These are phyloP conservation scores for Solanum clarkiae DNA, from an alignment of 257 asterid genomes.

Conservation along the genomic window DNA sequence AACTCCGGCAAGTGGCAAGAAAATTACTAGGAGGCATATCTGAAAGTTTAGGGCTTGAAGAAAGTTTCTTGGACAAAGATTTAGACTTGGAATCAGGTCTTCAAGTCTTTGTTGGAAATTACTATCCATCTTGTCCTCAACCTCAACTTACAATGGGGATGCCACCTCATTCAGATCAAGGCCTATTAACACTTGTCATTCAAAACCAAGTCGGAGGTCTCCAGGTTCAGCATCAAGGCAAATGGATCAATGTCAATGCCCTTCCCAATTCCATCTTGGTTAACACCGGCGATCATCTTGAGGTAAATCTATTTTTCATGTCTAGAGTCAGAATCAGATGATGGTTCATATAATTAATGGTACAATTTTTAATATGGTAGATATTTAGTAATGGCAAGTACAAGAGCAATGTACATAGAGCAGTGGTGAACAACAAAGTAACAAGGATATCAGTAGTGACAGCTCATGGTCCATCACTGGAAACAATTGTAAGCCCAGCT, in stretches of 20 bases:
- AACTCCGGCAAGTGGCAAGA: constrained; percentile 5
- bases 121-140: constrained; percentile 37
- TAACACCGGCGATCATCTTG: constrained; percentile 52
- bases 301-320: constrained; percentile 27
- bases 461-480: constrained; percentile 56
- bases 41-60: constrained; percentile 23
- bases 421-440: constrained; percentile 38
- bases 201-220: constrained; percentile 29
- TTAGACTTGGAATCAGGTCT: constrained; percentile 23
- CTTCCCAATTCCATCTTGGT: constrained; percentile 22
- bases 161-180: constrained; percentile 41
- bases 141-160: constrained; percentile 47
- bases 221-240: constrained; percentile 20
- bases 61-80: constrained; percentile 13
- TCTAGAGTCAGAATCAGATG: not conserved
- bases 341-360: not conserved
- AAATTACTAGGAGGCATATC: constrained; percentile 15
- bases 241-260: constrained; percentile 26
- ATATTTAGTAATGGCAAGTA: constrained; percentile 74
- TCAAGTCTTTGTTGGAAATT: constrained; percentile 25
- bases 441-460: constrained; percentile 59
- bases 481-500: constrained; percentile 40
- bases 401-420: constrained; percentile 76
- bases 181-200: constrained; percentile 30
- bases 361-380: constrained; percentile 3